Evolutionary conservation across 2,329 filamentous ascomycete species (phyloP).

Genomic region (Fusarium sublunatum): DNA sequence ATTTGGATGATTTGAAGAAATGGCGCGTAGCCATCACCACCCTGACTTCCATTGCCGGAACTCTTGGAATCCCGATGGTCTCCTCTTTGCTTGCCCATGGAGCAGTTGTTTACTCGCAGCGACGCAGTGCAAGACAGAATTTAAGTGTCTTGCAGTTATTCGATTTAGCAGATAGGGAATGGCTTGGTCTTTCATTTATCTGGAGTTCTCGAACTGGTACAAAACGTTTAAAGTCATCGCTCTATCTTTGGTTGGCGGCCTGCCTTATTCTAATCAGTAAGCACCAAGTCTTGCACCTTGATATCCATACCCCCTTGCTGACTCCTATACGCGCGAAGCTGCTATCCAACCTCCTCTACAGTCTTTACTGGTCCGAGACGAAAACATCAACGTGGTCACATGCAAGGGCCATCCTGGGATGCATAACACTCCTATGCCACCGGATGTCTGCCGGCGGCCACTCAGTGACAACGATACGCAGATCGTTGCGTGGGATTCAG

Average conservation of each 20-base stretch:
- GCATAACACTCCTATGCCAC: too few relatives aligned
- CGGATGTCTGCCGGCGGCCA: too few relatives aligned
- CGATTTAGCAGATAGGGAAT: conserved; percentile 24
- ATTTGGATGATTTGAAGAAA: not conserved
- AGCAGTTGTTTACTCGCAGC: conserved; percentile 30
- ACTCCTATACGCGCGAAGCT: conserved; percentile 3
- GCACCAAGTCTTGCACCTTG: not conserved
- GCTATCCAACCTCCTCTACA: conserved; percentile 14
- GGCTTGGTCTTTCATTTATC: not conserved
- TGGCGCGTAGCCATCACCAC: not conserved
- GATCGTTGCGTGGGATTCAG: conserved; percentile 13
- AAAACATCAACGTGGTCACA: conserved; percentile 1
- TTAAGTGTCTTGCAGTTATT: conserved; percentile 22
- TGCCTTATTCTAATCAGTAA: conserved; percentile 25
- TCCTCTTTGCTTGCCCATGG: conserved; percentile 28
- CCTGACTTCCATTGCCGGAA: conserved; percentile 1
- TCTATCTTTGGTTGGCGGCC: conserved; percentile 12
- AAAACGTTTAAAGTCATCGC: not conserved
- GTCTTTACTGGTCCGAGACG: conserved; percentile 13
- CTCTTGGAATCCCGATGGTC: conserved; percentile 21
- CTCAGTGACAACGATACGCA: not conserved
- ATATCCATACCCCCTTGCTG: not conserved
- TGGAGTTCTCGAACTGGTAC: not conserved
- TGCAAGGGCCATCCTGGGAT: conserved; percentile 7
- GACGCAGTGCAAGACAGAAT: conserved; percentile 1